Evolutionary conservation across 2,329 filamentous ascomycete species (phyloP).

Genomic region (Fusarium staphyleae): DNA sequence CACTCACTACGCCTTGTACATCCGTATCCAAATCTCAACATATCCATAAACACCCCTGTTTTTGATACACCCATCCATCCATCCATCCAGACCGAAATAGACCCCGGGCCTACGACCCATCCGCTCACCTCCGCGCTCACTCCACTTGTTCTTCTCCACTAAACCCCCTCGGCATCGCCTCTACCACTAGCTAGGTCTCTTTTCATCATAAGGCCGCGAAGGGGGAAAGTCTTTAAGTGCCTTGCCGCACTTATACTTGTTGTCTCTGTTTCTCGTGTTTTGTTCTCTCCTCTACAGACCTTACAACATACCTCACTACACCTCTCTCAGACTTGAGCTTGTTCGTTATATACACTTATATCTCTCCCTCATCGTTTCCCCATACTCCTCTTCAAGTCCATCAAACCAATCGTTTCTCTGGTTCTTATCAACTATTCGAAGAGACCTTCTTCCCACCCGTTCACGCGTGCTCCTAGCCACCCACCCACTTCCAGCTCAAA

Average conservation of each 20-base stretch:
- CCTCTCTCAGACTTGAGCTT: conserved; percentile 6
- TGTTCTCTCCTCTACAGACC: conserved; percentile 20
- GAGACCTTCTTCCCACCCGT: neutral
- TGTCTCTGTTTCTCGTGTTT: conserved; percentile 8
- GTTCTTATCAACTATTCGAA: conserved; percentile 4
- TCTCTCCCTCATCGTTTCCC: conserved; percentile 30
- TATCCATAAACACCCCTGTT: conserved; percentile 21
- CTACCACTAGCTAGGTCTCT: conserved; percentile 11
- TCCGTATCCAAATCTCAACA: conserved; percentile 13
- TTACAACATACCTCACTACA: conserved; percentile 14
- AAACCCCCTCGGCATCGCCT: conserved; percentile 9
- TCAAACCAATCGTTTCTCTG: too few relatives aligned
- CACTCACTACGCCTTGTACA: conserved; percentile 1
- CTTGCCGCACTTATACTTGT: conserved; percentile 10
- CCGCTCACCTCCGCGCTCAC: conserved; percentile 31
- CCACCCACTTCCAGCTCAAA: neutral
- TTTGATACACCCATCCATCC: conserved; percentile 12
- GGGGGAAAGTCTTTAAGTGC: conserved; percentile 10
- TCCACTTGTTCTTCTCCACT: conserved; percentile 29
- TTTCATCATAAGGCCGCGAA: conserved; percentile 5
- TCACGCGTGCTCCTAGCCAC: neutral
- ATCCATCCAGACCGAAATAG: conserved; percentile 24
- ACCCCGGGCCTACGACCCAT: conserved; percentile 19
- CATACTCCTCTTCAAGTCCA: conserved; percentile 27
- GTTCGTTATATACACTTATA: conserved; percentile 37